Evolutionary conservation across 2,329 filamentous ascomycete genomes (phyloP).

Genomic region (Sclerotinia nivalis): DNA sequence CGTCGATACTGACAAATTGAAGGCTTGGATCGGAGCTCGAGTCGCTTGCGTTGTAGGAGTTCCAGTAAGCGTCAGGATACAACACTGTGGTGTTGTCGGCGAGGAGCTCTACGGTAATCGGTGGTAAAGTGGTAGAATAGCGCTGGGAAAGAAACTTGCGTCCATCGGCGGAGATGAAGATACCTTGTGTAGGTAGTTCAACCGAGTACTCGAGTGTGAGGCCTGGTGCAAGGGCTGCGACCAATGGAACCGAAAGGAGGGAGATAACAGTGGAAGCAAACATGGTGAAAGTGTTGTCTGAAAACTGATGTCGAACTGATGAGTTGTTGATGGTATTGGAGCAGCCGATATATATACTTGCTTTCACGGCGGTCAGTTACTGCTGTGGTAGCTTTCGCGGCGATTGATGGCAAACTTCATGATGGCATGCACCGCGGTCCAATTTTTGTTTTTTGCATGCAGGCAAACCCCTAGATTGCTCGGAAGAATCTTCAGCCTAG

Average conservation of each 20-base stretch:
- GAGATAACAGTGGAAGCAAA: background rate
- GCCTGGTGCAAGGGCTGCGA: background rate
- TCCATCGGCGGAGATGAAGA: conserved; percentile 1
- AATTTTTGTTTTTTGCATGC: background rate
- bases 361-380: background rate
- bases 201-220: background rate
- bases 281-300: background rate
- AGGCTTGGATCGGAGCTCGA: background rate
- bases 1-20: background rate
- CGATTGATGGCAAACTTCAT: background rate
- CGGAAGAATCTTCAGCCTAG: background rate
- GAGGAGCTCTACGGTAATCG: background rate
- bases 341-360: background rate
- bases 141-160: background rate
- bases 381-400: background rate
- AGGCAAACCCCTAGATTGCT: background rate
- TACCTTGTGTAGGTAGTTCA: conserved; percentile 1
- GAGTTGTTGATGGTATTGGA: background rate
- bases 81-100: background rate
- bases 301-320: background rate
- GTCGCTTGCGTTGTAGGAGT: background rate
- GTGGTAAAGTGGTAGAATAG: conserved; percentile 1
- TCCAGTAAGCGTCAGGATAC: background rate
- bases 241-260: background rate
- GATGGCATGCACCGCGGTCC: background rate